Base-by-base conservation (phyloP, 805 yeast species). In the Kodamaea neixiangensis region DNA sequence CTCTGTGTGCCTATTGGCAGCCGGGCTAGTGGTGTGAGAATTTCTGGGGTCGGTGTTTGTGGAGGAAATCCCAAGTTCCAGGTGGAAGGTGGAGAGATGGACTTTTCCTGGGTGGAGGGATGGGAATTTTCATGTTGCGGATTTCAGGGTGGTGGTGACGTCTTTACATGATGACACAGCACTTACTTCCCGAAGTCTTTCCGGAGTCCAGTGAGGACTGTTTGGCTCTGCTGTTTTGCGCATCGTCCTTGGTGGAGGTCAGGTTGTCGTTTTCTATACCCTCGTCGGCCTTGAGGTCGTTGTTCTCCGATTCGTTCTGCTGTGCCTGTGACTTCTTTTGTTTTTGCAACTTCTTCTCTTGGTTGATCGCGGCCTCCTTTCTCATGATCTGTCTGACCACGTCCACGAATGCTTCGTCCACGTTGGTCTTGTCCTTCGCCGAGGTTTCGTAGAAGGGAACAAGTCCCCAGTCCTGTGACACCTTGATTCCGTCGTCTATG, bases 401-500 rank as follows among this genome's bases (percentile, higher is more conserved):
- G 65, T 89, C 96, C 33, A 85, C 78, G 61, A 92, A 94, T 0
- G 93, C 94, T 61, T 91, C 96, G 64, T 90, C 96, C 25, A 93
- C 96, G 62, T 90, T 89, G 57, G 90, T 85, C 66, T 86, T 84
- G 64, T 85, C 82, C 82, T 89, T 83, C n/a, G 99, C 98, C 60
- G 94, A 85, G 1, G 96, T 86, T 68, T 92, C 97, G 68, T 90
- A 89, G 62, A 92, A 93, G 19, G 97, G 97, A 2, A 89, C 94
- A 60, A 81, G 79, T 14, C 93, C 96, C 96, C 97, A 89, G 52
- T 82, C 81, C 55, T 87, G 87, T 22, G 96, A 88, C 3, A 90
- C 87, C 51, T 81, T 81, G 47, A 88, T 85, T 40, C 97, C 98
- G 57, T 87, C 90, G 52, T 86, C 91, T 4, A 89, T 87, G 50